Conservation (phyloP, 306 rosid species). For the Lithocarpus polystachyus region DNA sequence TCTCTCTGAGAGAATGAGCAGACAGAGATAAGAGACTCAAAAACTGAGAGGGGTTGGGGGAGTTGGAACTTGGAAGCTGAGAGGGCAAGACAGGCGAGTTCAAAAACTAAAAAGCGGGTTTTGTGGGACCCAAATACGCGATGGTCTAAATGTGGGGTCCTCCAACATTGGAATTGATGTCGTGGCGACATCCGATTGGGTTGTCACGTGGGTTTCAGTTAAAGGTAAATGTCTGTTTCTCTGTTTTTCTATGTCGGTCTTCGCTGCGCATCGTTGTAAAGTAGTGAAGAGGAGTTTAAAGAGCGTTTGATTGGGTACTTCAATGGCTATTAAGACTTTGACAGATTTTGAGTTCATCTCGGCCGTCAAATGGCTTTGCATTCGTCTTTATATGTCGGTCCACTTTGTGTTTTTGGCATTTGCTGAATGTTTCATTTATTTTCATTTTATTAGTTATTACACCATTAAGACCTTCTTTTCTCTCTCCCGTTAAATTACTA, state of each 20-base stretch:
- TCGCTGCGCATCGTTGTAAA: too few relatives aligned
- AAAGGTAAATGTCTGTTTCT: too few relatives aligned
- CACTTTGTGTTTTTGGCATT: constrained; percentile 4
- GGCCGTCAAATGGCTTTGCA: too few relatives aligned
- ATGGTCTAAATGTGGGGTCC: constrained; percentile 17
- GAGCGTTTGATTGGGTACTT: too few relatives aligned
- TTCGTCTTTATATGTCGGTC: constrained; percentile 1
- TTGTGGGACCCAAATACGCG: constrained; percentile 16
- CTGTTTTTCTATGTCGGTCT: too few relatives aligned
- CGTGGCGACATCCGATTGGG: constrained; percentile 2
- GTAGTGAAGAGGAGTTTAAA: too few relatives aligned
- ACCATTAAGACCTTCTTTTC: too few relatives aligned
- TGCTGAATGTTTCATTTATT: neutral
- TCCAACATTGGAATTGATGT: constrained; percentile 5
- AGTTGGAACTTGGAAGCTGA: neutral
- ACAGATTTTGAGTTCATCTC: too few relatives aligned
- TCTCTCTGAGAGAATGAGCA: neutral
- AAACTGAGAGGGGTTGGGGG: neutral
- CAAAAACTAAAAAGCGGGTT: neutral
- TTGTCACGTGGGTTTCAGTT: too few relatives aligned
- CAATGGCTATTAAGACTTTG: too few relatives aligned
- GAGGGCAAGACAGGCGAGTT: too few relatives aligned
- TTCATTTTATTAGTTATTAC: neutral
- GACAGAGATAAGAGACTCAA: neutral
- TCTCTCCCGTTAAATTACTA: too few relatives aligned